These are phyloP conservation scores for Phlyctochytrium planicorne DNA, from an alignment of 192 early-diverging fungal genomes.

Conservation along the genomic window DNA sequence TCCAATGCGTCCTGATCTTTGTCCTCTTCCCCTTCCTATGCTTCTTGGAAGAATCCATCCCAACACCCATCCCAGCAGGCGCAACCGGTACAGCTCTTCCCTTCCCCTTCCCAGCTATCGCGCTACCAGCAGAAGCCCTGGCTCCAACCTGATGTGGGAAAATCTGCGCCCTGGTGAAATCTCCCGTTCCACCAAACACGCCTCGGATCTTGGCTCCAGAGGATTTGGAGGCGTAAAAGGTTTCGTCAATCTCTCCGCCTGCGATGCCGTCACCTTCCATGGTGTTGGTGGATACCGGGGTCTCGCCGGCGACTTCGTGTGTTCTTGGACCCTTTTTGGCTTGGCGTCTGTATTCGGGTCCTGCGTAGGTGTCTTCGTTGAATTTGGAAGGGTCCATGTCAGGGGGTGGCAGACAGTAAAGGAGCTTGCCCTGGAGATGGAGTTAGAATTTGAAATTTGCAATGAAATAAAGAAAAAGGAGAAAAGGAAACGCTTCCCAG, in stretches of 20 bases:
- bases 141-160: slow-evolving; percentile 60
- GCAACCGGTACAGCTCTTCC: slow-evolving; percentile 11
- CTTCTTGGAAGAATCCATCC: slow-evolving; percentile 17
- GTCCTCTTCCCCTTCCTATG: slow-evolving; percentile 39
- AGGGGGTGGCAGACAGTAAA: slow-evolving; percentile 84
- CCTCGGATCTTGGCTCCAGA: slow-evolving; percentile 33
- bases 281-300: slow-evolving; percentile 29
- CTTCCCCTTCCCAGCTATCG: slow-evolving; percentile 19
- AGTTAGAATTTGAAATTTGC: slow-evolving; percentile 1
- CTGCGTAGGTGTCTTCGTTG: slow-evolving; percentile 79
- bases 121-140: slow-evolving; percentile 14
- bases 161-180: slow-evolving; percentile 54
- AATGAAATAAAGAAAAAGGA: too few relatives aligned
- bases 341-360: slow-evolving; percentile 51
- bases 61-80: slow-evolving; percentile 18
- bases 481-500: slow-evolving; percentile 13
- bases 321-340: slow-evolving; percentile 33
- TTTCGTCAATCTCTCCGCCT: slow-evolving; percentile 12
- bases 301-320: slow-evolving; percentile 37
- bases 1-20: slow-evolving; percentile 36
- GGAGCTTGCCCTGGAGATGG: slow-evolving; percentile 73
- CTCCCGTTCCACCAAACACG: slow-evolving; percentile 17
- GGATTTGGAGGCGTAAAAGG: slow-evolving; percentile 2
- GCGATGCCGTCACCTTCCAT: slow-evolving; percentile 37
- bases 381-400: slow-evolving; percentile 65